Conservation (phyloP, 345 rosid species). For the Eutrema heterophyllum region DNA sequence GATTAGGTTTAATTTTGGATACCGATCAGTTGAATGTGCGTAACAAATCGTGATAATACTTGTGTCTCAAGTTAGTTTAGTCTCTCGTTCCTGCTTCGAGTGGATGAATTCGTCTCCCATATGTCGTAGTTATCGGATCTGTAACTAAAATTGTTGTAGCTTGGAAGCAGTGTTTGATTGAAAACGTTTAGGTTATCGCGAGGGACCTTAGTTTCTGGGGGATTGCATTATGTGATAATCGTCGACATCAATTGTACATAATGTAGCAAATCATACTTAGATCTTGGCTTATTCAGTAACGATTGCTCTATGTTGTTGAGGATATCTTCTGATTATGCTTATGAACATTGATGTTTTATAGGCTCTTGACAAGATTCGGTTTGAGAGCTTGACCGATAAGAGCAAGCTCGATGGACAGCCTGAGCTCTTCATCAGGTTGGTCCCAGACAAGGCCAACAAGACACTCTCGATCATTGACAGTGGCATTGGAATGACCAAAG, state of each 20-base stretch:
- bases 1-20: not conserved
- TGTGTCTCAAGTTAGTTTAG: slow-evolving; percentile 1
- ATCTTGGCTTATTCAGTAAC: not conserved
- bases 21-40: not conserved
- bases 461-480: slow-evolving; percentile 73
- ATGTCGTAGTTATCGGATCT: too few species aligned
- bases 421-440: slow-evolving; percentile 66
- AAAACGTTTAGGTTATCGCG: too few species aligned
- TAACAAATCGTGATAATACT: not conserved
- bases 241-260: too few species aligned
- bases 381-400: slow-evolving; percentile 76
- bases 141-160: too few species aligned
- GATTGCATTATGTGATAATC: too few species aligned
- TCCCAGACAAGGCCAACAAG: slow-evolving; percentile 72
- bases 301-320: too few species aligned
- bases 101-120: too few species aligned
- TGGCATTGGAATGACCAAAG: slow-evolving; percentile 87
- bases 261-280: too few species aligned
- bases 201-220: too few species aligned
- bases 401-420: slow-evolving; percentile 87
- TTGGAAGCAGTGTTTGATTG: too few species aligned
- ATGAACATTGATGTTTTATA: not conserved
- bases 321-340: not conserved
- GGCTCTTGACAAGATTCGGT: slow-evolving; percentile 86
- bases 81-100: not conserved